Base-by-base conservation (phyloP, 345 rosid genomes). In the Fremontodendron californicum region DNA sequence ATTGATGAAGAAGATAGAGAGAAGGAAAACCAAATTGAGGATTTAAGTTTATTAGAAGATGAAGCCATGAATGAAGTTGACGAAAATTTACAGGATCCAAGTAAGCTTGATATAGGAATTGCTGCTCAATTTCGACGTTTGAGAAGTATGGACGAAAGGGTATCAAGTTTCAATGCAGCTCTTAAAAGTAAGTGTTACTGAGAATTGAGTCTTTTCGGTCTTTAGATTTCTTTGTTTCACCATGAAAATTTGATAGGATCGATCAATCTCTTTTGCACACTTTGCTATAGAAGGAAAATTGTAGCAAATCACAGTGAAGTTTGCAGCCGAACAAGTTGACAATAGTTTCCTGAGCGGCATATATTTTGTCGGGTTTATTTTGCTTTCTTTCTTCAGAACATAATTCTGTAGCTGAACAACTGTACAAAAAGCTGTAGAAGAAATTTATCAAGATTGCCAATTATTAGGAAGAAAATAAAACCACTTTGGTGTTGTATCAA, bases 1-100 rank as follows among this genome's bases (percentile, higher is more conserved):
- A 86, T 84, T 55, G 91, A 90, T 73, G 91, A 80, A 76, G 88
- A 86, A 48, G 93, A 88, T 25, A 78, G 78, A 77, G 84, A 78
- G 8, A 27, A 27, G 61, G 80, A 43, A 12, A 74, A 76, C 57
- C 78, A 31, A 69, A 43, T 75, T 4, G 84, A 76, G 33, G 78
- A 78, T 10, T 63, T 35, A 27, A 76, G 73, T 75, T 69, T 55
- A 11, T 46, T 71, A 2, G 78, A 66, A 71, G 71, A 82, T 25
- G 80, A 29, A 29, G 58, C 39, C n/a, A 75, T 71, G 33, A 55
- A 43, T 70, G 71, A 61, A 68, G 81, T 46, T 27, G 61, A 66
- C 19, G 37, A 42, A 37, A 75, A 10, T 23, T 49, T 66, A 1
- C 83, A 35, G 33, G 65, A 78, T 39, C n/a, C 6, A 15, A 46